Evolutionary conservation across 805 yeast genomes (phyloP), one percentile per base, ranked within the genome.

Genomic region (Suhomyces vadensis): DNA sequence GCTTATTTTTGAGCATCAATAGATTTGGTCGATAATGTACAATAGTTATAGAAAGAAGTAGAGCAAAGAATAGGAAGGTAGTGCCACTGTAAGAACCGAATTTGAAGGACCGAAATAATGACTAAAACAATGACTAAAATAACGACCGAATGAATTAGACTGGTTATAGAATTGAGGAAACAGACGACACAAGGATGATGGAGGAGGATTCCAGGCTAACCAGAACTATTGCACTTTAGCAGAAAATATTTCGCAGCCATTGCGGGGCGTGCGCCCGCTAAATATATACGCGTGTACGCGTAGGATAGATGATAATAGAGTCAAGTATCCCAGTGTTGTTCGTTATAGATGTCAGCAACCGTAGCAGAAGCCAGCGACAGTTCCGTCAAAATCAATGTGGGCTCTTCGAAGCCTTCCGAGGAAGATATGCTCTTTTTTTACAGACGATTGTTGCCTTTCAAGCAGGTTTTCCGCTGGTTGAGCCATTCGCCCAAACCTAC

Each of bases 391-490:
- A 29, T 20, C 19, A 13, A 29, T 16, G n/a, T 8, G 2, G 41
- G 39, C 20, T 48, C 51, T 2, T 35, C 31, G 38, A 64, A 54
- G 36, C 73, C 74, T 1, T 73, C 81, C 1, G 63, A 72, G 13
- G 77, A 85, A 6, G 91, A 86, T 57, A 85, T 87, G 89, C 67
- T 68, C 8, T 81, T 77, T 56, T 87, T 82, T 63, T 88, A 88
- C 58, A 81, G 81, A 50, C 64, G 81, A 20, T 65, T 86, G 31
- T 75, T 87, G 33, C 97, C 97, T 3, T 88, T 86, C 69, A 76
- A 82, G 51, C 74, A 80, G 27, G 70, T 91, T n/a, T 91, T 84
- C 66, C 83, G 79, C 50, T 92, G 98, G 98, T 70, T 92, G 39
- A 87, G 83, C 60, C 98, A 91, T 62, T 82, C 95, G 3, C 87